Evolutionary conservation across 768 basidiomycete genomes (phyloP).

Genomic region (Podaxis pistillaris): DNA sequence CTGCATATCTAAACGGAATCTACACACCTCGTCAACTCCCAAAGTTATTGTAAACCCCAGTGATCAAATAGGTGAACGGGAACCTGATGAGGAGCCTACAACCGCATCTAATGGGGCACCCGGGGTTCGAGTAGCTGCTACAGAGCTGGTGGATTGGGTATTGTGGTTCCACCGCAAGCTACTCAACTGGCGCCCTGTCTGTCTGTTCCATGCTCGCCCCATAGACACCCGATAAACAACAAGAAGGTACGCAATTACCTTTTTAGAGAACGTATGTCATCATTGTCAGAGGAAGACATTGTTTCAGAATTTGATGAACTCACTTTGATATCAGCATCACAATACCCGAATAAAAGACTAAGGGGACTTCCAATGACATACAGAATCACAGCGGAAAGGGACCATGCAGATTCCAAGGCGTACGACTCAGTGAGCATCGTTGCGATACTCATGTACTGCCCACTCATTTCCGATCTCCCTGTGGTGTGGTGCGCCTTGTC

Average conservation of each 20-base stretch:
- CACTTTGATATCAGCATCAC: slow-evolving; percentile 1
- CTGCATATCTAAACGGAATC: too few species aligned
- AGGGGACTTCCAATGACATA: not conserved
- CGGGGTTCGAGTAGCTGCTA: not conserved
- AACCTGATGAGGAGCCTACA: too few species aligned
- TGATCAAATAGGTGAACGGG: too few species aligned
- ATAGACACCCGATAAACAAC: not conserved
- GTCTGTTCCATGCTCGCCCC: not conserved
- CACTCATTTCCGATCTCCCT: not conserved
- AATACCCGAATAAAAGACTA: not conserved
- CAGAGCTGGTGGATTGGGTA: not conserved
- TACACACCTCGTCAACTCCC: too few species aligned
- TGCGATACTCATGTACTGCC: not conserved
- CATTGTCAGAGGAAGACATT: too few species aligned
- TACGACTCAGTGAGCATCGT: slow-evolving; percentile 1
- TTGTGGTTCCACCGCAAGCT: not conserved
- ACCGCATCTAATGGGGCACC: not conserved
- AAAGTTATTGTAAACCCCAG: too few species aligned
- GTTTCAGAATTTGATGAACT: not conserved
- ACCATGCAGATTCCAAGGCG: slow-evolving; percentile 8
- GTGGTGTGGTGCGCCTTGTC: not conserved
- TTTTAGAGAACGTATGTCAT: not conserved
- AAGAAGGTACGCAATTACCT: slow-evolving; percentile 5
- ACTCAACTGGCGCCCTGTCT: not conserved
- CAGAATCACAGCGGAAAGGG: not conserved